A percentile compares a stretch with the other conserved stretches of the same genome.
Conservation (phyloP, 345 rosid genomes). For the Luvunga scandens region DNA sequence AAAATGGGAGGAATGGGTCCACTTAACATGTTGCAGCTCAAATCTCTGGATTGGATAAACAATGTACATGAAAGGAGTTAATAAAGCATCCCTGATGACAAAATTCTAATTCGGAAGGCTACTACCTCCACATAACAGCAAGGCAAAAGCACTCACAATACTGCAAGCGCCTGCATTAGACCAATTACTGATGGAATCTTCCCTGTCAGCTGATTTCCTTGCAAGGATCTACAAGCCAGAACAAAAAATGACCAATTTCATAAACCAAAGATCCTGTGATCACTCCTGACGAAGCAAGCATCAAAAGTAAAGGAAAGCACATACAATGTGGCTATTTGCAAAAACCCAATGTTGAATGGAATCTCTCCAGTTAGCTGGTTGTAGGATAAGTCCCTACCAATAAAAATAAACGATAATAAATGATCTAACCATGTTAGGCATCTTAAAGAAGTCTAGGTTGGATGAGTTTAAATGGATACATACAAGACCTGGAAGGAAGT, state of each 20-base stretch:
- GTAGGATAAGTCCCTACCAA: slow-evolving; percentile 87
- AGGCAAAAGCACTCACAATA: slow-evolving; percentile 57
- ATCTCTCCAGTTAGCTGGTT: slow-evolving; percentile 86
- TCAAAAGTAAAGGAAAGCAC: slow-evolving; percentile 17
- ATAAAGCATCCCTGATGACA: neutral
- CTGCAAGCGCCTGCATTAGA: slow-evolving; percentile 99
- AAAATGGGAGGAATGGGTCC: slow-evolving; percentile 88
- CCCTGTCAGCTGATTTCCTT: slow-evolving; percentile 81
- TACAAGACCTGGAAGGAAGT: slow-evolving; percentile 99
- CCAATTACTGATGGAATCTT: slow-evolving; percentile 94
- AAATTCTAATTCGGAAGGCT: neutral
- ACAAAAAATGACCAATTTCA: neutral
- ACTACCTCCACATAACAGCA: neutral
- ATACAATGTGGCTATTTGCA: slow-evolving; percentile 97
- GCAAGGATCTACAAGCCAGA: slow-evolving; percentile 67
- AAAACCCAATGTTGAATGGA: slow-evolving; percentile 94
- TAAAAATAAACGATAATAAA: slow-evolving; percentile 3
- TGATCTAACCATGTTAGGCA: neutral
- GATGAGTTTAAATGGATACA: slow-evolving; percentile 32
- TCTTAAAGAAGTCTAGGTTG: neutral
- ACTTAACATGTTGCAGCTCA: slow-evolving; percentile 81
- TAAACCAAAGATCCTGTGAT: neutral
- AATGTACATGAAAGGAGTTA: neutral
- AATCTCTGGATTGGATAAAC: slow-evolving; percentile 49
- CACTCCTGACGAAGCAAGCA: neutral